phyloP scores from a whole-genome alignment of 2,329 filamentous ascomycete species.

The Colletotrichum sp. region DNA sequence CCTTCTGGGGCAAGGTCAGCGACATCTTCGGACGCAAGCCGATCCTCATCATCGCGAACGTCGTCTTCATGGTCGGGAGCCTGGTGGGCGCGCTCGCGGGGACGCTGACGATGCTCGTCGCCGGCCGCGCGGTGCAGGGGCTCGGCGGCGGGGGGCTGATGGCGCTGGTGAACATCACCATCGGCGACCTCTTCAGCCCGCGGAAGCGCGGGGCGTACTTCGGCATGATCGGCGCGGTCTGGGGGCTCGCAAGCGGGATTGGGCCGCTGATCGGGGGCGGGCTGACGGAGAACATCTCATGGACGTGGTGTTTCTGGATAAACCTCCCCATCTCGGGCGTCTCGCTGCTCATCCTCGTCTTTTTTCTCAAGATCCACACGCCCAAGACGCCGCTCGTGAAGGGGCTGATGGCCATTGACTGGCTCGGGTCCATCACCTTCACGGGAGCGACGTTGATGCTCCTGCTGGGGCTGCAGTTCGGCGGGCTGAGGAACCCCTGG shows the following conservation, averaged over 20 bases:
- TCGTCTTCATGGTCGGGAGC: slow-evolving; percentile 60
- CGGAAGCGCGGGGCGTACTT: slow-evolving; percentile 57
- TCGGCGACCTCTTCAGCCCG: slow-evolving; percentile 61
- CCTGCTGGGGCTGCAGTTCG: slow-evolving; percentile 84
- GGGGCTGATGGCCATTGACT: slow-evolving; percentile 69
- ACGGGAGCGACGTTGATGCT: slow-evolving; percentile 85
- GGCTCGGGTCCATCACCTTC: slow-evolving; percentile 62
- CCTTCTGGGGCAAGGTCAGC: slow-evolving; percentile 71
- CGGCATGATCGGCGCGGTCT: slow-evolving; percentile 58
- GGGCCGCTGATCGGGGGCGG: slow-evolving; percentile 73
- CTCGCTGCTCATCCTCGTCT: slow-evolving; percentile 55
- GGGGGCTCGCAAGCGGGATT: slow-evolving; percentile 69
- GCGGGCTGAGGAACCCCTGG: slow-evolving; percentile 80
- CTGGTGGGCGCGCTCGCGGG: slow-evolving; percentile 55
- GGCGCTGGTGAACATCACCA: slow-evolving; percentile 64
- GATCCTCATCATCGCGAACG: slow-evolving; percentile 54
- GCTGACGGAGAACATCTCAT: slow-evolving; percentile 68
- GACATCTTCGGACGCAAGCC: slow-evolving; percentile 66
- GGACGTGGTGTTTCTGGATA: slow-evolving; percentile 75
- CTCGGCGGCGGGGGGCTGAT: slow-evolving; percentile 61
- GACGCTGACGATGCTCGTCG: slow-evolving; percentile 11
- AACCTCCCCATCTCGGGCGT: slow-evolving; percentile 58
- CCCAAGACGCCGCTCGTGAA: slow-evolving; percentile 62
- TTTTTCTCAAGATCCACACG: slow-evolving; percentile 72
- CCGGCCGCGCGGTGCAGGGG: slow-evolving; percentile 50